Evolutionary conservation across 2,329 filamentous ascomycete species (phyloP), one percentile per base, ranked within the genome.

Genomic region (Nemania sp.): DNA sequence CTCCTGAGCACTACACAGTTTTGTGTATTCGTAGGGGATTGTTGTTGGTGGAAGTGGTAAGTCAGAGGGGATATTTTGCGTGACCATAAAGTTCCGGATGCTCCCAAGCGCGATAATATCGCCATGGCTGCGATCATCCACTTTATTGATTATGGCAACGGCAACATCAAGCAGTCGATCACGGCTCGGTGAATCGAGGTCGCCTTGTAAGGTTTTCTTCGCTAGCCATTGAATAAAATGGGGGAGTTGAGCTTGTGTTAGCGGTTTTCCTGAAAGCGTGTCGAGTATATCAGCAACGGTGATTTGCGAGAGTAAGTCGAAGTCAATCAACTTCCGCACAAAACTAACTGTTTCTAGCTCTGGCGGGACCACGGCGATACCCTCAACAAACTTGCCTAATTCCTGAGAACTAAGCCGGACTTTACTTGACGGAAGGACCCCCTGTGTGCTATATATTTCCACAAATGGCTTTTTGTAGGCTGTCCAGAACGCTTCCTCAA

Each of bases 401-500:
- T 88, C 80, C 79, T 90, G 73, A 73, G 89, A 78, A 73, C 80
- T 90, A 67, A 96, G 84, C 35, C 95, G 90, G 37, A 97, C 91
- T 67, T 90, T 84, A 12, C 90, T 86, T 37, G 90, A 96, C n/a
- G 90, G 86, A 55, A 97, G 81, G 6, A 99, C 88, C 57, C 96
- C 96, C 60, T 89, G 87, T 18, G 90, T 96, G 1, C 93, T 97
- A 66, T 96, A 87, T 6, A 97, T 84, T 70, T 97, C 93, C 59
- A 98, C 92, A 0, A 86, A 89, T 2, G 91, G 87, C 65, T 89
- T 89, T 72, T 87, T 89, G 71, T 90, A 95, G 64, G 91, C 93
- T 37, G 87, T 96, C 95, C 95, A 99, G 73, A 99, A 99, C 0
- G 92, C 91, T 75, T 97, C 91, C 71, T 97, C 93, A 54, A 99